A percentile compares a stretch with the other conserved stretches of the same genome.
phyloP scores from a whole-genome alignment of 345 rosid species.

The Brassica carinata region DNA sequence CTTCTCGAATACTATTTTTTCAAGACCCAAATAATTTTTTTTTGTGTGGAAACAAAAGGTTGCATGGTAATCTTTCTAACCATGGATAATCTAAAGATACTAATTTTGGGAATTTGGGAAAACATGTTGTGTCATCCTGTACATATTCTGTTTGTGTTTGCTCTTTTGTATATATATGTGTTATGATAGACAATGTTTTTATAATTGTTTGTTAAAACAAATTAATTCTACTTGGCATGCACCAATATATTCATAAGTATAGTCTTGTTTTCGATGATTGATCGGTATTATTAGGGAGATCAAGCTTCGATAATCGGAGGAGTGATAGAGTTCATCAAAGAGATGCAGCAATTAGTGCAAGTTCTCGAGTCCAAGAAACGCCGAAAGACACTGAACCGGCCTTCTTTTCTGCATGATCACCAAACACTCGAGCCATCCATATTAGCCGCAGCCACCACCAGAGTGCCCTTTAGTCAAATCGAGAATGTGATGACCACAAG shows the following conservation, averaged over 20 bases:
- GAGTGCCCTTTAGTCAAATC: conserved; percentile 32
- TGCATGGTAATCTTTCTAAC: conserved; percentile 3
- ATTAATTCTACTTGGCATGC: neutral
- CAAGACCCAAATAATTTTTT: neutral
- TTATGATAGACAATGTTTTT: neutral
- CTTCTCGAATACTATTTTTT: neutral
- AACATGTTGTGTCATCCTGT: conserved; percentile 5
- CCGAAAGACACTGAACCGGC: conserved; percentile 71
- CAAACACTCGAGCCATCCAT: conserved; percentile 36
- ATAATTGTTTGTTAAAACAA: neutral
- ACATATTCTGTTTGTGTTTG: neutral
- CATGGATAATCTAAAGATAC: neutral
- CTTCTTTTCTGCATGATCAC: conserved; percentile 41
- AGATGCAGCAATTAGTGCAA: conserved; percentile 76
- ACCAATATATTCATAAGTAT: conserved; percentile 11
- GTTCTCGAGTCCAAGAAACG: conserved; percentile 85
- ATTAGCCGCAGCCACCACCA: neutral
- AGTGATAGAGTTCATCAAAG: conserved; percentile 87
- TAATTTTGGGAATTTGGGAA: conserved; percentile 4
- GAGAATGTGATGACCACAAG: conserved; percentile 40
- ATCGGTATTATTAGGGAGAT: conserved; percentile 59
- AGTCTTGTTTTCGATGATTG: conserved; percentile 12
- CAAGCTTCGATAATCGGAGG: conserved; percentile 98
- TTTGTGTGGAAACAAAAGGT: neutral
- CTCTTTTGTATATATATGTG: neutral